Percentiles rank a stretch among this genome's conserved stretches.
These are phyloP conservation scores for Cucumis sativus DNA, from an alignment of 306 rosid species.

Conservation along the genomic window Cucumber_9930_V3 NC_026657.2:23868501-23869000, in stretches of 20 bases:
- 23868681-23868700: conserved; percentile 71
- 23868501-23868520: not conserved
- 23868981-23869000: conserved; percentile 83
- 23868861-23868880: not conserved
- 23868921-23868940: conserved; percentile 96
- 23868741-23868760: not conserved
- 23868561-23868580: not conserved
- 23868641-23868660: not conserved
- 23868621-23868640: not conserved
- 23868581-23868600: not conserved
- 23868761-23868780: not conserved
- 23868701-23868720: conserved; percentile 46
- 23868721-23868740: not conserved
- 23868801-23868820: not conserved
- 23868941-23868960: conserved; percentile 90
- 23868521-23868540: not conserved
- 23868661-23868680: not conserved
- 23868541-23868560: not conserved
- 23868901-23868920: conserved; percentile 65
- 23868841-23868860: not conserved
- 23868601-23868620: not conserved
- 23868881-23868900: not conserved
- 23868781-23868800: not conserved
- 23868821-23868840: not conserved
- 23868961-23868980: conserved; percentile 88